Evolutionary conservation across 257 asterid species (phyloP), one percentile per base, ranked within the genome.

Genomic region (Nyctanthes arbortristis): DNA sequence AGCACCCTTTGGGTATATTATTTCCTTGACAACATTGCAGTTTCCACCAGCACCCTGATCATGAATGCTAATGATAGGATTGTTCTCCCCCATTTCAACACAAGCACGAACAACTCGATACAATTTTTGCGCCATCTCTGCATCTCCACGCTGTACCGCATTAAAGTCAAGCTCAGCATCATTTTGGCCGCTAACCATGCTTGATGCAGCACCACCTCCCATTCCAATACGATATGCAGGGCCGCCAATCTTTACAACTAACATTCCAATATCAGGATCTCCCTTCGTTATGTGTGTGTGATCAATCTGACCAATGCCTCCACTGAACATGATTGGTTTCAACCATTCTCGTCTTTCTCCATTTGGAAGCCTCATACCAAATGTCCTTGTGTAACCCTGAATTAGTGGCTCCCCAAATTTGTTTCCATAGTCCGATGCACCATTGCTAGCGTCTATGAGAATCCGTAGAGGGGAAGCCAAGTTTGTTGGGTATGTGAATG

Each of bases 201-300:
- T 93, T 58, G 99, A 93, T 12, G 99, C 97, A 73, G 99, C 99
- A 74, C 99, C 97, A 67, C 97, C 96, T 8, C 97, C 97, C 99
- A 93, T 91, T 45, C 97, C 99, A 69, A 91, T 91, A 63, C 95
- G 96, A 75, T 93, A 91, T 4, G 97, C 96, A 4, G 97, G 97
- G 47, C 99, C 97, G 64, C 99, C 97, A 75, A 93, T 91, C 93
- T 91, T 89, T 40, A 89, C 97, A 68, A 93, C 99, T 31, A 93
- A 43, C 99, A 93, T 93, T 47, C 99, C 99, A 31, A 93, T 58
- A 64, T 89, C 97, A 4, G 99, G 96, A 71, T 89, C 97, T 34
- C 95, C 96, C 77, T 91, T 93, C 0, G 89, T 6, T 75, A 93
- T 79, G 79, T 93, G 99, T 40, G 0, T 65, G 62, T 89, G 95